These are phyloP conservation scores for Dillenia suffruticosa DNA, from an alignment of 164 flowering plant species.

Conservation along the genomic window DNA sequence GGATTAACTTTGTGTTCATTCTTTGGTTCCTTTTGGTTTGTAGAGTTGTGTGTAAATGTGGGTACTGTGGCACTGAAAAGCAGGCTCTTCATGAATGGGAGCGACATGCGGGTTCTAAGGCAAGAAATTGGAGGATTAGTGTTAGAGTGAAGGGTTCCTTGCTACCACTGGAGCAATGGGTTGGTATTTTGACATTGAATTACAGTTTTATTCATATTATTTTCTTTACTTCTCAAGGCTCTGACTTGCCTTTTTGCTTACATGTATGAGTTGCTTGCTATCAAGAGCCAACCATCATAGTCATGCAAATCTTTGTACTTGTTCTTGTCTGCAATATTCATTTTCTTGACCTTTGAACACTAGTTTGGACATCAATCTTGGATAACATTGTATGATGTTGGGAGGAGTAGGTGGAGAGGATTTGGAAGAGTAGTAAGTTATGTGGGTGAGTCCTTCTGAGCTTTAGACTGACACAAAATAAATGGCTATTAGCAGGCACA, in stretches of 20 bases:
- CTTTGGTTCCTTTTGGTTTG: background rate
- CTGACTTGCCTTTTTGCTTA: background rate
- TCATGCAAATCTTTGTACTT: too few relatives aligned
- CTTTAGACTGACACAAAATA: too few relatives aligned
- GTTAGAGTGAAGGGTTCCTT: constrained; percentile 80
- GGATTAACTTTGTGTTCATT: too few relatives aligned
- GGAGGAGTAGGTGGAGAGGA: too few relatives aligned
- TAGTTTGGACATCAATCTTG: too few relatives aligned
- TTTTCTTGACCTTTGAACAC: too few relatives aligned
- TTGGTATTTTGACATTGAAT: constrained; percentile 34
- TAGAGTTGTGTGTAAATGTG: constrained; percentile 93
- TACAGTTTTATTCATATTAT: background rate
- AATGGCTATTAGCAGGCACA: too few relatives aligned
- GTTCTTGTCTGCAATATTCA: too few relatives aligned
- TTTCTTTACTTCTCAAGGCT: background rate
- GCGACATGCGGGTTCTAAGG: constrained; percentile 82
- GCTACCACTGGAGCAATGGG: constrained; percentile 91
- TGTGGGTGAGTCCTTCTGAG: too few relatives aligned
- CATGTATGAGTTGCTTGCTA: background rate
- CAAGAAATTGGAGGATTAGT: constrained; percentile 79
- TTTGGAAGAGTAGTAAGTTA: too few relatives aligned
- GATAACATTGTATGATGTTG: too few relatives aligned
- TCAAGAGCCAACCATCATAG: background rate
- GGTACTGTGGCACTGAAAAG: constrained; percentile 74
- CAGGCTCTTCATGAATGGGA: constrained; percentile 91